These are phyloP conservation scores for Leishmania arabica DNA, from an alignment of 208 protist species.

Conservation along the genomic window DNA sequence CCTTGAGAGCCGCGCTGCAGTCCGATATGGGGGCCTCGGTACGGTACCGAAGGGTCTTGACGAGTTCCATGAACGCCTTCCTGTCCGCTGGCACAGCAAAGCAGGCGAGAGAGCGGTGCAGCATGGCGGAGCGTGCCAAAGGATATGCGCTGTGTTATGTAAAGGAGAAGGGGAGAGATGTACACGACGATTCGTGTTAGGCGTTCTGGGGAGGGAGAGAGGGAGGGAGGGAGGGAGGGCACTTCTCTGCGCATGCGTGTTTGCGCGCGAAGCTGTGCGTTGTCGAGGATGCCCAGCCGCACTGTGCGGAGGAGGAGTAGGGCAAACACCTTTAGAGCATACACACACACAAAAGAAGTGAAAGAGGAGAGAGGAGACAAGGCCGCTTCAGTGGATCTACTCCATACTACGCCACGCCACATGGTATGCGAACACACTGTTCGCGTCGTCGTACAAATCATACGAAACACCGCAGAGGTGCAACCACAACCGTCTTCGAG, in stretches of 20 bases:
- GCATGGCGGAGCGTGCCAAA: conserved; percentile 31
- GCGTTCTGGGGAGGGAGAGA: background rate
- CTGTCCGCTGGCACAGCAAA: conserved; percentile 50
- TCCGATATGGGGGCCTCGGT: conserved; percentile 91
- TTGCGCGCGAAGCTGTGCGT: background rate
- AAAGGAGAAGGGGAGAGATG: background rate
- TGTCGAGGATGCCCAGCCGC: background rate
- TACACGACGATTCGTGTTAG: background rate
- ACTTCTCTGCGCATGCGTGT: background rate
- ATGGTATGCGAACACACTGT: background rate
- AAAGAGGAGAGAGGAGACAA: background rate
- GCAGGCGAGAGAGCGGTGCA: conserved; percentile 35
- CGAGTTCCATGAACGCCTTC: conserved; percentile 82
- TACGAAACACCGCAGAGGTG: background rate
- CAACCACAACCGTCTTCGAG: background rate
- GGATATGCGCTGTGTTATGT: background rate
- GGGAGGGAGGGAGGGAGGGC: background rate
- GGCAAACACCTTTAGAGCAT: background rate
- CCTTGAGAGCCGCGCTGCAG: conserved; percentile 83
- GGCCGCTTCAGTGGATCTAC: background rate
- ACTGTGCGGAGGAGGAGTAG: background rate
- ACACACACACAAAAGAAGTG: background rate
- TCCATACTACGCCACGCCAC: background rate
- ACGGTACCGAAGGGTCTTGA: conserved; percentile 87
- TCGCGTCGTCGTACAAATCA: background rate